Evolutionary conservation across 2,329 filamentous ascomycete species (phyloP).

Genomic region (Lasiodiplodia hormozganensis): DNA sequence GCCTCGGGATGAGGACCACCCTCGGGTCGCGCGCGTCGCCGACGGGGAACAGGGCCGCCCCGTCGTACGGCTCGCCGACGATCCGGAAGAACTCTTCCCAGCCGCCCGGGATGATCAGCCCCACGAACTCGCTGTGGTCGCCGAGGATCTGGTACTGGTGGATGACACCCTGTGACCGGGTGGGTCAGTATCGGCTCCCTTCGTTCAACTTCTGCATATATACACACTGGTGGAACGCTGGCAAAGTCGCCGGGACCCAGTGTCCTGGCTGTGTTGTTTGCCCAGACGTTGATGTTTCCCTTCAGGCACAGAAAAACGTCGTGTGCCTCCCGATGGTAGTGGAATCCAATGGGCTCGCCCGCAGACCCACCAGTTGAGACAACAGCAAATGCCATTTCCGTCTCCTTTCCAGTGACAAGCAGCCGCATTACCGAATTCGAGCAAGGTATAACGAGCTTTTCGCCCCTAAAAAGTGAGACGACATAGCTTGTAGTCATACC

Average conservation of each 20-base stretch:
- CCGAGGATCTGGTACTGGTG: slow-evolving; percentile 64
- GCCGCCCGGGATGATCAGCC: slow-evolving; percentile 63
- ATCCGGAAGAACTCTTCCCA: slow-evolving; percentile 68
- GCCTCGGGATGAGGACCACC: slow-evolving; percentile 59
- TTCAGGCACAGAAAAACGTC: slow-evolving; percentile 65
- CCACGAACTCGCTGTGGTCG: slow-evolving; percentile 61
- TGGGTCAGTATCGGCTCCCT: neutral
- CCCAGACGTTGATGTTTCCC: slow-evolving; percentile 63
- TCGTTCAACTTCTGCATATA: neutral
- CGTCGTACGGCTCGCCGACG: slow-evolving; percentile 60
- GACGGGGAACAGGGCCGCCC: slow-evolving; percentile 58
- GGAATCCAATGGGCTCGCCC: slow-evolving; percentile 59
- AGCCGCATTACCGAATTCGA: slow-evolving; percentile 61
- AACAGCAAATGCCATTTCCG: slow-evolving; percentile 58
- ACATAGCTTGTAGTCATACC: slow-evolving; percentile 2
- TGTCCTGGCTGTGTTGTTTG: slow-evolving; percentile 59
- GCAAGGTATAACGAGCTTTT: slow-evolving; percentile 60
- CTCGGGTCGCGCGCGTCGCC: slow-evolving; percentile 60
- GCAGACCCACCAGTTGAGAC: slow-evolving; percentile 58
- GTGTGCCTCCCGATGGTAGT: slow-evolving; percentile 64
- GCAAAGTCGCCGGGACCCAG: slow-evolving; percentile 64
- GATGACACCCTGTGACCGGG: slow-evolving; percentile 51
- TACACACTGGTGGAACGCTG: slow-evolving; percentile 61
- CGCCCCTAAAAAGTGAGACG: slow-evolving; percentile 57
- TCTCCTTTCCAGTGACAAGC: slow-evolving; percentile 60